Conservation (phyloP, 768 basidiomycete genomes). For the Podaxis mareebaensis region DNA sequence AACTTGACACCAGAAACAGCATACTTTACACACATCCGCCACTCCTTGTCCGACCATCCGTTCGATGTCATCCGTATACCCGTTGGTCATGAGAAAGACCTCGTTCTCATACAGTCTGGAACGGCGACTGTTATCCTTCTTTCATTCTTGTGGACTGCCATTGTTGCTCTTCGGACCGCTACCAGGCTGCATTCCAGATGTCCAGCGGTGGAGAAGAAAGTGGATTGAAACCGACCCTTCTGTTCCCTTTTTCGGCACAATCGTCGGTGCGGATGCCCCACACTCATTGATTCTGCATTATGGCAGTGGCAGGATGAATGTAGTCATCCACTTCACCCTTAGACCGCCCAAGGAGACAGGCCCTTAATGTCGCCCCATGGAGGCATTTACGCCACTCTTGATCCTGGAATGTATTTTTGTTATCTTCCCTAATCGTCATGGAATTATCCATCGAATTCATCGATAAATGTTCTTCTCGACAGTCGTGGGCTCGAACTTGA, state of each 20-base stretch:
- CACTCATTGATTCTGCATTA: neutral
- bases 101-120: neutral
- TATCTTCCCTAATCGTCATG: neutral
- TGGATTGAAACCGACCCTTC: neutral
- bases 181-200: neutral
- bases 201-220: neutral
- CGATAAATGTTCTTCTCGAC: neutral
- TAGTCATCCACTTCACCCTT: neutral
- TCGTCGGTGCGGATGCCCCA: neutral
- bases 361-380: neutral
- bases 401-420: neutral
- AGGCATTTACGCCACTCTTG: neutral
- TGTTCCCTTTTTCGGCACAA: neutral
- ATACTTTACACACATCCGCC: neutral
- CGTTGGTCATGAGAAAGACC: neutral
- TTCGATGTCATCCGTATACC: slow-evolving; percentile 10
- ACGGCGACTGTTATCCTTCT: slow-evolving; percentile 7
- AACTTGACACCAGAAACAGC: neutral
- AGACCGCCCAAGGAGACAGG: neutral
- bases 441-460: neutral
- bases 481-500: neutral
- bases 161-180: neutral
- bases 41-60: neutral
- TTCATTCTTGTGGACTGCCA: neutral
- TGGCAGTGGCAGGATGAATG: neutral